Evolutionary conservation across 345 rosid genomes (phyloP), one percentile per base, ranked within the genome.

Genomic region (Populus deltoides): DNA sequence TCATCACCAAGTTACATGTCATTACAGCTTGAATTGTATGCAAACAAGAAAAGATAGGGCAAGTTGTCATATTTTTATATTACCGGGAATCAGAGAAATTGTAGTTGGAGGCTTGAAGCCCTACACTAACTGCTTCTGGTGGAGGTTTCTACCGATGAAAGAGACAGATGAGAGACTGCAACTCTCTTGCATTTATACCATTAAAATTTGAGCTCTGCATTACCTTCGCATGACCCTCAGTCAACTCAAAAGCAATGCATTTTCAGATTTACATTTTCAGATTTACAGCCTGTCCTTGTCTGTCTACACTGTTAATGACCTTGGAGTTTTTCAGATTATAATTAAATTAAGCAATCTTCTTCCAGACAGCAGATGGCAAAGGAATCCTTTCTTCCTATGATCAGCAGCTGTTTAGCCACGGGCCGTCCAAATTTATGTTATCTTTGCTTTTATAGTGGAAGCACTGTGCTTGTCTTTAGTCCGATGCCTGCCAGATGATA

Each of bases 401-500:
- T 33, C 59, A 31, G 10, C 24, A 59, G 76, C 55, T 74, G 72
- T 51, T 67, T 13, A 53, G 73, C 38, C 70, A 31, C 68, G 24
- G 72, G 68, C 79, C 43, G 68, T 15, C 68, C 59, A 68, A 0
- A 33, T 10, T 39, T 27, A 20, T 68, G 31, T 20, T 16, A 25
- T 68, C 51, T 55, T 59, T 38, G 59, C 57, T 77, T 55, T 39
- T 57, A 24, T 53, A 38, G 51, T 25, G 31, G 7, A 53, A 69
- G 67, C 69, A 36, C 53, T 55, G 74, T 57, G 68, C 66, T 53
- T 39, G 79, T 57, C 79, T 77, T 69, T 57, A 59, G 65, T 59
- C 2, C 12, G 4, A 4, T 59, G 59, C 12, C 43, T 35, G 17
- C 79, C 79, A 15, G 71, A 39, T 41, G 27, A 53, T 2, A 59